phyloP scores from a whole-genome alignment of 108 stramenopile genomes.

The Nitzschia sp. region DNA sequence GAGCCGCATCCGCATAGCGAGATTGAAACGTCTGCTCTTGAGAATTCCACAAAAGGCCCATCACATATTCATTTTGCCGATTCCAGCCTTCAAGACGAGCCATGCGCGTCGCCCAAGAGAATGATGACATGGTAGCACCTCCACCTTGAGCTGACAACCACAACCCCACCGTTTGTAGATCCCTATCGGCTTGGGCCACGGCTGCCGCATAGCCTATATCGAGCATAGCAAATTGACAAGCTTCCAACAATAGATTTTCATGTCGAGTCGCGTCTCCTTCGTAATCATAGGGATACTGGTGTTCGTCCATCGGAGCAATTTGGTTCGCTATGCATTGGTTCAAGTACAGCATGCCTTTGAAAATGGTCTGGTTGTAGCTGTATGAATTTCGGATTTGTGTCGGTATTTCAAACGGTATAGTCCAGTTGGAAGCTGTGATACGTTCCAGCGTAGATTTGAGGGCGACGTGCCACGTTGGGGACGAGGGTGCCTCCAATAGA shows the following conservation, averaged over 20 bases:
- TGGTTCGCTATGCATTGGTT: slow-evolving; percentile 6
- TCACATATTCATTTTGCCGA: slow-evolving; percentile 22
- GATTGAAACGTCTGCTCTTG: slow-evolving; percentile 24
- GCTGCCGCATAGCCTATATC: slow-evolving; percentile 56
- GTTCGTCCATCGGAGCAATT: background rate
- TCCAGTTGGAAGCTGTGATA: slow-evolving; percentile 26
- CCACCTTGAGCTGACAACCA: slow-evolving; percentile 1
- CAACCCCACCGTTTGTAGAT: slow-evolving; percentile 1
- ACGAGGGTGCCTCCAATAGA: slow-evolving; percentile 23
- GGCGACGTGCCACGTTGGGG: slow-evolving; percentile 3
- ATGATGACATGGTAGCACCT: background rate
- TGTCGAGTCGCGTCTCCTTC: background rate
- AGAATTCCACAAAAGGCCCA: slow-evolving; percentile 39
- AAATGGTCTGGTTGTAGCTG: slow-evolving; percentile 42
- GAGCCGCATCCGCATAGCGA: background rate
- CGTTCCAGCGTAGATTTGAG: slow-evolving; percentile 27
- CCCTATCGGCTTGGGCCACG: slow-evolving; percentile 41
- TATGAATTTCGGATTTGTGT: slow-evolving; percentile 34
- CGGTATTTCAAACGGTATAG: slow-evolving; percentile 29
- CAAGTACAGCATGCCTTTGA: slow-evolving; percentile 46
- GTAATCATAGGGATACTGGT: slow-evolving; percentile 4
- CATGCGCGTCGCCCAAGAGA: slow-evolving; percentile 36
- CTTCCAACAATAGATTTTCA: background rate
- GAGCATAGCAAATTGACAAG: slow-evolving; percentile 47
- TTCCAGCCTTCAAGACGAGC: slow-evolving; percentile 8